Evolutionary conservation across 768 basidiomycete species (phyloP).

Genomic region (Kwoniella heveanensis): DNA sequence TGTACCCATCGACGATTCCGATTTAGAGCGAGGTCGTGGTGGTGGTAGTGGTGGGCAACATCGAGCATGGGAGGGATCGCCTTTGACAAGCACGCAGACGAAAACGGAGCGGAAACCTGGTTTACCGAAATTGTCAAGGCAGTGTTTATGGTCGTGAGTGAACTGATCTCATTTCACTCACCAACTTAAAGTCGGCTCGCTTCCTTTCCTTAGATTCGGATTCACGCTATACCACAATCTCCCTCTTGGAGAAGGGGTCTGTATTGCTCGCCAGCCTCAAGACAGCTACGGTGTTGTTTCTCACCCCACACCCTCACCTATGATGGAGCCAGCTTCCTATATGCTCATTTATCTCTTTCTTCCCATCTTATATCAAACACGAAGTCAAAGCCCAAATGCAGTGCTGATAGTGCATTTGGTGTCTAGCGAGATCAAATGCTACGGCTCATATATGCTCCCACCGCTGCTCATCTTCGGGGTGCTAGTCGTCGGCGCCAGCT

Average conservation of each 20-base stretch:
- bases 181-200: not conserved
- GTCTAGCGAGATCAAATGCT: conserved; percentile 46
- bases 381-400: not conserved
- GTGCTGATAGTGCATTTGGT: not conserved
- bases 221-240: no score
- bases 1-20: conserved; percentile 56
- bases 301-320: no score
- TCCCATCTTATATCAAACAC: not conserved
- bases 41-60: conserved; percentile 67
- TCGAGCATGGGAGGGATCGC: conserved; percentile 67
- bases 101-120: conserved; percentile 17
- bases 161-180: not conserved
- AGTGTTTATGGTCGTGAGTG: conserved; percentile 45
- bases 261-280: no score
- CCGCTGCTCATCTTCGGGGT: conserved; percentile 41
- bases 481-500: conserved; percentile 32
- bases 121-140: conserved; percentile 39
- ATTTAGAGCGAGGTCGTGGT: no score
- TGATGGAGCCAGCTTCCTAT: not conserved
- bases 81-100: not conserved
- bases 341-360: no score
- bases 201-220: no score
- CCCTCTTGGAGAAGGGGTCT: no score
- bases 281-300: no score
- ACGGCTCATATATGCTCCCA: conserved; percentile 45